Base-by-base conservation (phyloP, 352 stramenopile species). In the Phytophthora boehmeriae region DNA sequence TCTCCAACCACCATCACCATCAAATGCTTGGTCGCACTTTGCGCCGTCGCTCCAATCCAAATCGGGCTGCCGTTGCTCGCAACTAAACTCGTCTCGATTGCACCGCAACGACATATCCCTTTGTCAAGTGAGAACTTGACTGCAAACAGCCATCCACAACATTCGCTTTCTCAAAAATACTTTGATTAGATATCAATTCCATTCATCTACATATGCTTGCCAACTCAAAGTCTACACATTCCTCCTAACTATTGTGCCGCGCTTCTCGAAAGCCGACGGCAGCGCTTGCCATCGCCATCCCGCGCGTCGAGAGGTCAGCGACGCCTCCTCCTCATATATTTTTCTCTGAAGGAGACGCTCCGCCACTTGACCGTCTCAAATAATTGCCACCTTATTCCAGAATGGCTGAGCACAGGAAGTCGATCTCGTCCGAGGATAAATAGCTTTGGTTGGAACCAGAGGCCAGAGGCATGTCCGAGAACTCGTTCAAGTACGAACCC, bases 321-420 rank as follows among this genome's bases (percentile, higher is more conserved):
- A 58, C 39, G 2, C 27, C 20, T 57, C 30, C 46, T 39, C 30
- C 49, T 58, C 36, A 66, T 59, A 64, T 48, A 22, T 44, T 34
- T 44, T 34, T 28, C 19, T 45, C 27, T 61, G 19, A 57, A 22
- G n/a, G 20, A 49, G 25, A 35, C 30, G 22, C 1, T 23, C 4
- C n/a, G 48, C 32, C 25, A 8, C 3, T 42, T 54, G 1, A 5
- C 27, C 38, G 25, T 22, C 19, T 55, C 20, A 9, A 22, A 20
- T 34, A 19, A 34, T 35, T 20, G 5, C 25, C 42, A 44, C 1
- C n/a, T 76, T 70, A 93, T 66, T 93, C 81, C 36, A 95, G 71
- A 54, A 95, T 89, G 39, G 82, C 86, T 10, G 84, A 87, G 68
- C 85, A 93, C 49, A 95, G 54, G 59, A 95, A 95, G 69, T 92